phyloP scores from a whole-genome alignment of 164 flowering plant genomes.

The Amborella trichopoda region DNA sequence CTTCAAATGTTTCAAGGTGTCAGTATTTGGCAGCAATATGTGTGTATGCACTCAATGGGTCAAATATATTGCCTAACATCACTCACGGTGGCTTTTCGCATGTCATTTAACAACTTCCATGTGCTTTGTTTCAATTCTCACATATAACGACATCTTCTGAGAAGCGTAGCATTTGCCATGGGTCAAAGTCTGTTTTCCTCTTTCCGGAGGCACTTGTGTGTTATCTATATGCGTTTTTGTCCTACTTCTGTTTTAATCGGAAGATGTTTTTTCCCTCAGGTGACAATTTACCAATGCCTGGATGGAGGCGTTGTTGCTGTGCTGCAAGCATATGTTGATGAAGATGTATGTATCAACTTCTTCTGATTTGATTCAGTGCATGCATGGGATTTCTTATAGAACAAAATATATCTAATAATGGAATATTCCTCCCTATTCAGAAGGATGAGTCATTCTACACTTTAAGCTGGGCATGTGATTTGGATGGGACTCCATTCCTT shows the following conservation, averaged over 20 bases:
- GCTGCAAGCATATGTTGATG: constrained; percentile 81
- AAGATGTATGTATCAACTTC: constrained; percentile 50
- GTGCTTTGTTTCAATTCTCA: too few species aligned
- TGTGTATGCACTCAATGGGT: too few species aligned
- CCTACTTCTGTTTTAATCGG: not conserved
- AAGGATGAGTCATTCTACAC: constrained; percentile 98
- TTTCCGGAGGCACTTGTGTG: not conserved
- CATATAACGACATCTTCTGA: too few species aligned
- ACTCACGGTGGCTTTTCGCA: too few species aligned
- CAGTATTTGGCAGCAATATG: too few species aligned
- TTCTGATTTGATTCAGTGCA: not conserved
- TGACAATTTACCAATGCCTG: constrained; percentile 84
- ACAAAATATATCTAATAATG: too few species aligned
- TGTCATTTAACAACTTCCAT: too few species aligned
- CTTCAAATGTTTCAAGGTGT: too few species aligned
- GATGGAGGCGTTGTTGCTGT: constrained; percentile 79
- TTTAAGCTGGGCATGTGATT: constrained; percentile 82
- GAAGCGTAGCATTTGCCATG: too few species aligned
- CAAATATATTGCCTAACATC: too few species aligned
- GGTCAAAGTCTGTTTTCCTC: too few species aligned
- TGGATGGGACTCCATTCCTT: constrained; percentile 58
- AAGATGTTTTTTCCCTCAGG: constrained; percentile 24
- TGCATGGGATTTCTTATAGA: too few species aligned
- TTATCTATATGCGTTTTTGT: constrained; percentile 1
- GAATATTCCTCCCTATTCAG: constrained; percentile 24